Evolutionary conservation across 2,329 filamentous ascomycete species (phyloP).

Genomic region (Claviceps citrina): DNA sequence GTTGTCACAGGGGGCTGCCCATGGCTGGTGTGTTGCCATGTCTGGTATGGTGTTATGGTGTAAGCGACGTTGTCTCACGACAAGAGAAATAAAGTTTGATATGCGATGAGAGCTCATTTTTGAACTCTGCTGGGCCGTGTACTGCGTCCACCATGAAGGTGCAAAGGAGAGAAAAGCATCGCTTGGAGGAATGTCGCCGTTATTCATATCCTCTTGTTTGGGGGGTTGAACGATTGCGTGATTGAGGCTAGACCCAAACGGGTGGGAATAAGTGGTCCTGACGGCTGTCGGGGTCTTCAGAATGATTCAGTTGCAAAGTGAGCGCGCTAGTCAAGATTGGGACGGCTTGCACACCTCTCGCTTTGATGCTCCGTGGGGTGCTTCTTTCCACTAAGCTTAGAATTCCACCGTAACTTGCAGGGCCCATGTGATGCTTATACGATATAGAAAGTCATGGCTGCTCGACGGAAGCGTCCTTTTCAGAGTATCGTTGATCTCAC

Average conservation of each 20-base stretch:
- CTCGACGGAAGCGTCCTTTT: conserved; percentile 20
- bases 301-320: background rate
- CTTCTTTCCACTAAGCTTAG: no score
- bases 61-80: conserved; percentile 3
- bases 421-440: no score
- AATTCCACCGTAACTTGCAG: no score
- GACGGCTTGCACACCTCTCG: no score
- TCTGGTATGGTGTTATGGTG: background rate
- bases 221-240: conserved; percentile 18
- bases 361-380: no score
- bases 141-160: conserved; percentile 10
- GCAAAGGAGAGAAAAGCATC: conserved; percentile 5
- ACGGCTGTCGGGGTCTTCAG: conserved; percentile 1
- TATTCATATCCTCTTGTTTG: conserved; percentile 8
- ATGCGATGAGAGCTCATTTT: conserved; percentile 10
- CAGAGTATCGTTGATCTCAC: conserved; percentile 26
- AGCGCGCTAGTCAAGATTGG: background rate
- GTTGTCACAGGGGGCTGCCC: no score
- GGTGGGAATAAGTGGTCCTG: conserved; percentile 2
- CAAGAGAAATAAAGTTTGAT: conserved; percentile 8
- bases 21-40: background rate
- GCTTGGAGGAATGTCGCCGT: conserved; percentile 9
- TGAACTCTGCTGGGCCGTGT: background rate
- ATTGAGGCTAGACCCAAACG: conserved; percentile 16
- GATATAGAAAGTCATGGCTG: no score